Percentiles rank a stretch among this genome's conserved stretches.
Evolutionary conservation across 441 rosid species (phyloP).

Genomic region (Pelargonium myrrhifolium): DNA sequence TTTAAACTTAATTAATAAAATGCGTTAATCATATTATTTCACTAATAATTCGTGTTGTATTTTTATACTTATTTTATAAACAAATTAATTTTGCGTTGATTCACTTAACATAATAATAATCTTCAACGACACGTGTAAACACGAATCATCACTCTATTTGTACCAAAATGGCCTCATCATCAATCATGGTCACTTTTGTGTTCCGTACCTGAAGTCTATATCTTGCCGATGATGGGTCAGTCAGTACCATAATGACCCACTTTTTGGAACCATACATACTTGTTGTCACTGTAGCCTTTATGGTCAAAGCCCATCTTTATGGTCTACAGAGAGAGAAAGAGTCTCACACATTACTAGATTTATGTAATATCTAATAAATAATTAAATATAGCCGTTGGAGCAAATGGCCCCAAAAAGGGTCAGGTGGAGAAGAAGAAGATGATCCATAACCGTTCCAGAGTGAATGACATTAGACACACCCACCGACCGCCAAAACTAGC

Average conservation of each 20-base stretch:
- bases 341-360: neutral
- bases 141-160: no score
- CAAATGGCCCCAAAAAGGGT: neutral
- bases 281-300: neutral
- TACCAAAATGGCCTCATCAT: neutral
- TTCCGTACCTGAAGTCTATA: neutral
- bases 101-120: no score
- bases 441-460: neutral
- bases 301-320: neutral
- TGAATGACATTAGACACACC: neutral
- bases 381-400: constrained; percentile 1
- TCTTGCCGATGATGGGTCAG: neutral
- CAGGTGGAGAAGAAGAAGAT: neutral
- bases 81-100: no score
- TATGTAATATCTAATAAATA: neutral
- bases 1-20: no score
- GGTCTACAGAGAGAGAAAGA: neutral
- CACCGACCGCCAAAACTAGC: neutral
- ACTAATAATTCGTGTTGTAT: no score
- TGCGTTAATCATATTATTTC: no score
- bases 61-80: no score
- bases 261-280: neutral
- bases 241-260: neutral
- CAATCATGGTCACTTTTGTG: neutral
- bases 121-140: no score